Percentiles rank a stretch among this genome's conserved stretches.
These are phyloP conservation scores for Candida ponderosae DNA, from an alignment of 805 yeast species.

Conservation along the genomic window DNA sequence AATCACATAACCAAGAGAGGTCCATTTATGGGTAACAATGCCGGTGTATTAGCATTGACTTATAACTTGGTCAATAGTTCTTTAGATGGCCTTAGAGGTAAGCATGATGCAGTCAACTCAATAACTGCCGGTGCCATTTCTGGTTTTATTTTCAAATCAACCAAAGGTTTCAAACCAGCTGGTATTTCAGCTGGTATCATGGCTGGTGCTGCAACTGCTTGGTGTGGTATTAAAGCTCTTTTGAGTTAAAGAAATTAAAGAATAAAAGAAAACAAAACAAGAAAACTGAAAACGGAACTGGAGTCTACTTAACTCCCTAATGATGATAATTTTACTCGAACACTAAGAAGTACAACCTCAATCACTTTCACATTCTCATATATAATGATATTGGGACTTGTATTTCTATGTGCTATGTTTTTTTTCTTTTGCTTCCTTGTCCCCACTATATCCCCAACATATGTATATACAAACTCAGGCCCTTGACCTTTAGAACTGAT, in stretches of 20 bases:
- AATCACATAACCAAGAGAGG: conserved; percentile 94
- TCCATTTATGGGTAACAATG: conserved; percentile 90
- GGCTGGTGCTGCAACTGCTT: conserved; percentile 86
- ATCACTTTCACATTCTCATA: too few species aligned
- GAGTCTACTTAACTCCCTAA: too few species aligned
- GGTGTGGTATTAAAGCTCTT: conserved; percentile 73
- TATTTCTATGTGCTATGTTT: too few species aligned
- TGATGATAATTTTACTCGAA: too few species aligned
- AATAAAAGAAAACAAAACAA: not conserved
- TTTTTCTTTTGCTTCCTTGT: too few species aligned
- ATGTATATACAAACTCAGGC: too few species aligned
- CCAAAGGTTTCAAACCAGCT: conserved; percentile 83
- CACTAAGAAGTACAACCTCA: too few species aligned
- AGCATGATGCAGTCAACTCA: conserved; percentile 82
- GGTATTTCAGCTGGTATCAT: conserved; percentile 75
- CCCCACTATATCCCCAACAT: too few species aligned
- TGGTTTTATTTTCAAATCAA: conserved; percentile 85
- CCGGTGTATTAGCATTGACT: conserved; percentile 86
- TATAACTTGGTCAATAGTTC: conserved; percentile 80
- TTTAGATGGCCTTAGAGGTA: conserved; percentile 75
- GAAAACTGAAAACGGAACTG: too few species aligned
- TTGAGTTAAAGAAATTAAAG: conserved; percentile 3
- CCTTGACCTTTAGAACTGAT: too few species aligned
- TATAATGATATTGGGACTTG: too few species aligned
- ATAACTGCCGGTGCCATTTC: conserved; percentile 84